These are phyloP conservation scores for Scutellaria barbata DNA, from an alignment of 257 asterid genomes.

Conservation along the genomic window DNA sequence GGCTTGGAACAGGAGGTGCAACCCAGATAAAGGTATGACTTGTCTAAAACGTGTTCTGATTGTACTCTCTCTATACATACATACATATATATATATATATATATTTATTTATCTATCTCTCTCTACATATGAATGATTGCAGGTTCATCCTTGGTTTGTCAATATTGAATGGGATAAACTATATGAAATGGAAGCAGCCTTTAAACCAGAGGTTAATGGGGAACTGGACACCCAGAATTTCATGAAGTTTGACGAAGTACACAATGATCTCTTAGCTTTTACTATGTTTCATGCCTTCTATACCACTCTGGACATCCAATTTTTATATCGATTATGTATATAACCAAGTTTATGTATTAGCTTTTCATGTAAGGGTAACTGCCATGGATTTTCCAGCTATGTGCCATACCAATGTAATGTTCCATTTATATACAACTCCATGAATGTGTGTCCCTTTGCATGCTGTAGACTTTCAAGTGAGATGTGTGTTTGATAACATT, in stretches of 20 bases:
- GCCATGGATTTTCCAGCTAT: background rate
- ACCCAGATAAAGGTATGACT: constrained; percentile 78
- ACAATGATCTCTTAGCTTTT: constrained; percentile 31
- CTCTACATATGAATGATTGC: constrained; percentile 40
- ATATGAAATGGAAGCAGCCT: constrained; percentile 97
- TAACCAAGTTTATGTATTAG: constrained; percentile 9
- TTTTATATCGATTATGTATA: background rate
- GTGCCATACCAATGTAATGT: background rate
- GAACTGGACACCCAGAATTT: constrained; percentile 94
- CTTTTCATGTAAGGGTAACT: background rate
- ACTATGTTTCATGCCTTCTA: constrained; percentile 21
- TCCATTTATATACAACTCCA: background rate
- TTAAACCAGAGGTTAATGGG: constrained; percentile 85
- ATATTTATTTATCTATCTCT: background rate
- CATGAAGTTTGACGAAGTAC: constrained; percentile 95
- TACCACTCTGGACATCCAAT: background rate
- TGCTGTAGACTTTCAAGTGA: background rate
- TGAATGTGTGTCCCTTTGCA: constrained; percentile 10
- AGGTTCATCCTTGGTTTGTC: constrained; percentile 91
- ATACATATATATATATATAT: too few species aligned
- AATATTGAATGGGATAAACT: constrained; percentile 80
- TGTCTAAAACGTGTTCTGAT: constrained; percentile 21
- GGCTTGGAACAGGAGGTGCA: constrained; percentile 91
- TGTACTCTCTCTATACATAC: background rate
- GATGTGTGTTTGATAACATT: background rate